These are phyloP conservation scores for Xerocomus subilludens DNA, from an alignment of 1,284 basidiomycete species.

Conservation along the genomic window DNA sequence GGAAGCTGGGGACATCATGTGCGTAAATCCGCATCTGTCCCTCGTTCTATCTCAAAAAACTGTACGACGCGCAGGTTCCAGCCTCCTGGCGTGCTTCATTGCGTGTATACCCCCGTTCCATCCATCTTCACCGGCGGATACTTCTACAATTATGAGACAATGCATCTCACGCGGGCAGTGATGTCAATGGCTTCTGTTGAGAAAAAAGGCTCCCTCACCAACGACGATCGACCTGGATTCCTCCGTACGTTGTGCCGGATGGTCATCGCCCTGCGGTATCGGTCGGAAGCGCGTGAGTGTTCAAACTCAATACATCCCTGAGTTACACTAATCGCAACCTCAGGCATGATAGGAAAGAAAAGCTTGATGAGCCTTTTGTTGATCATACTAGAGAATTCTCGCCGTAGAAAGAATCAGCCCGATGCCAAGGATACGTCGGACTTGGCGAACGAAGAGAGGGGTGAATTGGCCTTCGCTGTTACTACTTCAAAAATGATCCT, in stretches of 20 bases:
- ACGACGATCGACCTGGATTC: conserved; percentile 15
- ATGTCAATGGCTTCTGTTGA: rapidly evolving
- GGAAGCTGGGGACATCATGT: conserved; percentile 28
- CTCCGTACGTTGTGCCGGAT: conserved; percentile 13
- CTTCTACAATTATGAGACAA: conserved; percentile 26
- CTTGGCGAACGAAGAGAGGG: neutral
- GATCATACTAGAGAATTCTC: neutral
- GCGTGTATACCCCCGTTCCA: conserved; percentile 15
- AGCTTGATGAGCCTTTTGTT: conserved; percentile 8
- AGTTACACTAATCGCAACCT: neutral
- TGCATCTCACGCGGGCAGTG: neutral
- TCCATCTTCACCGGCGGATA: conserved; percentile 28
- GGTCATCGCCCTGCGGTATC: conserved; percentile 25
- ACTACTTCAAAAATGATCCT: neutral
- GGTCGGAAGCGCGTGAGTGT: conserved; percentile 7
- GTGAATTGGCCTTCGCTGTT: neutral
- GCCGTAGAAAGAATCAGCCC: neutral
- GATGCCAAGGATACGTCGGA: neutral
- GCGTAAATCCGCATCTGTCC: neutral
- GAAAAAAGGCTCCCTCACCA: neutral
- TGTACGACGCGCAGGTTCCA: conserved; percentile 29
- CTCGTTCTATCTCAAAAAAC: neutral
- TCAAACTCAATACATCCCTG: no score
- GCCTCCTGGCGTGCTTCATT: conserved; percentile 10
- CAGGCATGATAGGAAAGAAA: neutral